Evolutionary conservation across 2,329 filamentous ascomycete species (phyloP).

Genomic region (Alternaria ventricosa): DNA sequence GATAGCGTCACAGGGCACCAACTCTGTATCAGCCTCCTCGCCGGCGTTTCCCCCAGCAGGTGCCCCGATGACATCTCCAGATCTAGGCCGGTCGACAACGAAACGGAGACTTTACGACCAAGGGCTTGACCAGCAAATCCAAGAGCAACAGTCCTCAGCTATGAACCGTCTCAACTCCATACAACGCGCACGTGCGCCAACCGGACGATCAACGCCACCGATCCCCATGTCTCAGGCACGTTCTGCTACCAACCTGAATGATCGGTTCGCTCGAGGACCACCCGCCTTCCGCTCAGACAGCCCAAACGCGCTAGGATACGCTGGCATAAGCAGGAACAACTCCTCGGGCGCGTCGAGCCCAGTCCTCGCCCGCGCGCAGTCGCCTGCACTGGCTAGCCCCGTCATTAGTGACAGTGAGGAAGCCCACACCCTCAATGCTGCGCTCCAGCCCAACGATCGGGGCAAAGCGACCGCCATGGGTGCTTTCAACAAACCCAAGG

Average conservation of each 20-base stretch:
- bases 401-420: slow-evolving; percentile 77
- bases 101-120: slow-evolving; percentile 85
- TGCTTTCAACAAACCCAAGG: slow-evolving; percentile 73
- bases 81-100: slow-evolving; percentile 69
- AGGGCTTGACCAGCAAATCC: slow-evolving; percentile 76
- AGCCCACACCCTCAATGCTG: slow-evolving; percentile 62
- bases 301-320: slow-evolving; percentile 54
- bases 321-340: slow-evolving; percentile 42
- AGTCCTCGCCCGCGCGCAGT: slow-evolving; percentile 47
- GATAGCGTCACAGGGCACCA: slow-evolving; percentile 71
- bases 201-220: slow-evolving; percentile 60
- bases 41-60: slow-evolving; percentile 30
- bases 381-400: slow-evolving; percentile 67
- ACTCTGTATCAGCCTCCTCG: slow-evolving; percentile 45
- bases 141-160: slow-evolving; percentile 79
- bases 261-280: slow-evolving; percentile 51
- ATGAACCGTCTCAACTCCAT: slow-evolving; percentile 82
- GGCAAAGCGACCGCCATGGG: slow-evolving; percentile 82
- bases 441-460: slow-evolving; percentile 75
- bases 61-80: slow-evolving; percentile 38
- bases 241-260: slow-evolving; percentile 57
- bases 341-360: slow-evolving; percentile 51
- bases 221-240: slow-evolving; percentile 51
- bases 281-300: slow-evolving; percentile 52
- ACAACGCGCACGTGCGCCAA: slow-evolving; percentile 62